These are phyloP conservation scores for Candida mesenterica DNA, from an alignment of 1,139 yeast species.

Conservation along the genomic window DNA sequence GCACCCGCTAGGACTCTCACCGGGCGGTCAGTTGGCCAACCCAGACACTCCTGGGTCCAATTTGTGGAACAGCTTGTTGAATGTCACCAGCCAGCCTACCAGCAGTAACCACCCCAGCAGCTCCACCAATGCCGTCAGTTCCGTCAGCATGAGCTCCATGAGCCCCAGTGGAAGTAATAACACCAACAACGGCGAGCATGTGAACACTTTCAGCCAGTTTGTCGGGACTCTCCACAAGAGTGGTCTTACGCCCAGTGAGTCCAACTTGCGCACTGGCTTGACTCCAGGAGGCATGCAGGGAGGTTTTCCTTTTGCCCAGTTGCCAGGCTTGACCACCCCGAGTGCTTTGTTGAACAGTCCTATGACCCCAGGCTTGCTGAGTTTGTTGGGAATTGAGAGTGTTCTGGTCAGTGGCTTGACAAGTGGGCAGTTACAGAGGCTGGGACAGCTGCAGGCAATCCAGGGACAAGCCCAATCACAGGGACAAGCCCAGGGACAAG, in stretches of 20 bases:
- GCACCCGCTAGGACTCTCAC: conserved; percentile 53
- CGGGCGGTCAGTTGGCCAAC: conserved; percentile 32
- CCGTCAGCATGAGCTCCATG: not conserved
- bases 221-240: conserved; percentile 43
- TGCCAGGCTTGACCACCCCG: conserved; percentile 47
- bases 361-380: conserved; percentile 40
- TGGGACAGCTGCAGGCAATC: not conserved
- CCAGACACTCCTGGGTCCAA: conserved; percentile 53
- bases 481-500: conserved; percentile 9
- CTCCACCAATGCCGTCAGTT: not conserved
- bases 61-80: conserved; percentile 47
- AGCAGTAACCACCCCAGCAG: conserved; percentile 7
- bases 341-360: conserved; percentile 41
- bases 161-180: not conserved
- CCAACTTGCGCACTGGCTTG: conserved; percentile 61
- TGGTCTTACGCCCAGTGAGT: conserved; percentile 71
- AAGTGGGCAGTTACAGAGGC: conserved; percentile 1
- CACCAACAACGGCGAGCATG: conserved; percentile 4
- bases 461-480: conserved; percentile 3
- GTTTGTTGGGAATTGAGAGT: conserved; percentile 19
- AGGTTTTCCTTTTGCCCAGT: conserved; percentile 30
- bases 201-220: conserved; percentile 25
- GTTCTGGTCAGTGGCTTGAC: not conserved
- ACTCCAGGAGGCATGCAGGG: conserved; percentile 47
- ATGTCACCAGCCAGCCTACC: conserved; percentile 25